A percentile compares a stretch with the other conserved stretches of the same genome.
phyloP scores from a whole-genome alignment of 2,329 filamentous ascomycete genomes.

The Pseudopithomyces maydicus region DNA sequence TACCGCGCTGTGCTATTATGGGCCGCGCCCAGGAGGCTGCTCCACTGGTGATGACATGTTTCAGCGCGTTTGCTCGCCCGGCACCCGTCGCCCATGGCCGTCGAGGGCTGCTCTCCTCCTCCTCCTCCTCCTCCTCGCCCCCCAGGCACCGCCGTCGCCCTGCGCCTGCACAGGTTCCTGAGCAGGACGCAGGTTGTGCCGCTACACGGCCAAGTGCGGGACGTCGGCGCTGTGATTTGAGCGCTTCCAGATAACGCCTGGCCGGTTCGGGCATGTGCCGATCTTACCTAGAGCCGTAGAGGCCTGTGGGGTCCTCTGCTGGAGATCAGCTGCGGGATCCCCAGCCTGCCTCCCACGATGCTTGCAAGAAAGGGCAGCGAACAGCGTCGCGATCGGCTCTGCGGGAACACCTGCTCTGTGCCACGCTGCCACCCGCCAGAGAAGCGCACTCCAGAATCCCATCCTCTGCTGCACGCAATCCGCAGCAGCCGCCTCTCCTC shows the following conservation, averaged over 20 bases:
- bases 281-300: conserved; percentile 16
- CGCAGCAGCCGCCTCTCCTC: not conserved
- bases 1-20: conserved; percentile 8
- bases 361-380: not conserved
- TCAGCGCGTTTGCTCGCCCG: conserved; percentile 4
- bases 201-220: conserved; percentile 1
- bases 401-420: not conserved
- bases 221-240: conserved; percentile 12
- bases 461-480: not conserved
- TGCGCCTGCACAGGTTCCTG: conserved; percentile 14
- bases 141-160: not conserved
- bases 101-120: no score
- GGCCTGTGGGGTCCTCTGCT: conserved; percentile 16
- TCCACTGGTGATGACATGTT: not conserved
- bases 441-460: not conserved
- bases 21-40: conserved; percentile 4
- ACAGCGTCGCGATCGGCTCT: not conserved
- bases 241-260: conserved; percentile 9
- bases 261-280: conserved; percentile 25
- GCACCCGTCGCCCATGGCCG: no score
- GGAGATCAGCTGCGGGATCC: not conserved
- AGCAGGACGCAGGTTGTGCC: conserved; percentile 9
- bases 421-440: not conserved
- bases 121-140: no score
- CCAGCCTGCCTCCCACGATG: not conserved